A percentile compares a stretch with the other conserved stretches of the same genome.
Conservation (phyloP, 805 yeast species). For the Wickerhamiella azymoides region DNA sequence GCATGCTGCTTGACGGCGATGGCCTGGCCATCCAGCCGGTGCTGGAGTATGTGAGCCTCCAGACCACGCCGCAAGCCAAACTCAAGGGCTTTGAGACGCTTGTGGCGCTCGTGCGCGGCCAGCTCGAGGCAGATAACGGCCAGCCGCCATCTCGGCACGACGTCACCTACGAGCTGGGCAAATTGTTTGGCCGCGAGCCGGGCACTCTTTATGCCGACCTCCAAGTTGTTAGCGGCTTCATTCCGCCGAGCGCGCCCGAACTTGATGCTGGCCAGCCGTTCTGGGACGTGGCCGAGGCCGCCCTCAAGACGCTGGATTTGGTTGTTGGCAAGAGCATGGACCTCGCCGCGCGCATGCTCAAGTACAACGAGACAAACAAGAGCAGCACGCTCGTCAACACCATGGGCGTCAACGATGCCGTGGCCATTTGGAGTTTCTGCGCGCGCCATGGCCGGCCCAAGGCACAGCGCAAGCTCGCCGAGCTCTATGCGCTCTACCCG, state of each 20-base stretch:
- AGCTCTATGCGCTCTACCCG: conserved; percentile 16
- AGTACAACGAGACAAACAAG: conserved; percentile 17
- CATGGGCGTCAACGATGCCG: conserved; percentile 20
- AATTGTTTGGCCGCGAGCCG: conserved; percentile 21
- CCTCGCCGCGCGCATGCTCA: conserved; percentile 18
- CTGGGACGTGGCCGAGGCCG: conserved; percentile 27
- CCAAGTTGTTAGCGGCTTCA: conserved; percentile 25
- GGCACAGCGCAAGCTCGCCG: conserved; percentile 19
- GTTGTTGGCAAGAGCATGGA: conserved; percentile 19
- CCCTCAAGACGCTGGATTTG: conserved; percentile 16
- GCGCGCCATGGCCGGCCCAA: conserved; percentile 18
- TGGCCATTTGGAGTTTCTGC: conserved; percentile 20
- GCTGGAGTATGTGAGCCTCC: conserved; percentile 14
- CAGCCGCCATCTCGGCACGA: conserved; percentile 22
- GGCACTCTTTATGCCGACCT: conserved; percentile 25
- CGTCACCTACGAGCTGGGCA: conserved; percentile 24
- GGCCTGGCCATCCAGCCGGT: conserved; percentile 14
- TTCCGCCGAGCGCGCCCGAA: conserved; percentile 21
- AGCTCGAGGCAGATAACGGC: conserved; percentile 2
- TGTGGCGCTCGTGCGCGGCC: conserved; percentile 10
- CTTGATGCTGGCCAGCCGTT: conserved; percentile 24
- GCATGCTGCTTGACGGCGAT: conserved; percentile 21
- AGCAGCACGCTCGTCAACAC: conserved; percentile 15
- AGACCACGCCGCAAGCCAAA: conserved; percentile 14
- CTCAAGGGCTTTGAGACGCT: conserved; percentile 13